Evolutionary conservation across 148 eudicot species (phyloP).

Genomic region (Vaccinium vitisidaea): DNA sequence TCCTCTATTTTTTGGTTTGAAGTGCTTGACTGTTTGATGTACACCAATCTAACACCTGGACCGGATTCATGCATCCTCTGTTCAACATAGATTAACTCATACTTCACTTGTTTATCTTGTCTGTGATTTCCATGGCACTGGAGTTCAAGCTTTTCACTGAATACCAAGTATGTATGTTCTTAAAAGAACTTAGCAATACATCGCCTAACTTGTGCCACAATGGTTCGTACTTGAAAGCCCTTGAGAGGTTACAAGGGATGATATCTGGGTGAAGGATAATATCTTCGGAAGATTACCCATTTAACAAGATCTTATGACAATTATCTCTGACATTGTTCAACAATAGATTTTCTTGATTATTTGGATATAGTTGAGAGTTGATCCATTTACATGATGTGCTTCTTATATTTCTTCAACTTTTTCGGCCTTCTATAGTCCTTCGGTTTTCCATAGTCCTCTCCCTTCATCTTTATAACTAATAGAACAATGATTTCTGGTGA

Average conservation of each 20-base stretch:
- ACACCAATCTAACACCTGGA: background rate
- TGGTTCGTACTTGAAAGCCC: background rate
- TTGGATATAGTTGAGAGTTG: background rate
- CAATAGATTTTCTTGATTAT: background rate
- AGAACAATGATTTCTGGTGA: background rate
- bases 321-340: background rate
- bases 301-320: background rate
- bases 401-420: background rate
- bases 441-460: background rate
- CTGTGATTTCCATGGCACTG: background rate
- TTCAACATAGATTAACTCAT: background rate
- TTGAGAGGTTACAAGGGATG: background rate
- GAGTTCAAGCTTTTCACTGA: background rate
- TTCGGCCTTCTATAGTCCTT: background rate
- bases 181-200: background rate
- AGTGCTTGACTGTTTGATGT: background rate
- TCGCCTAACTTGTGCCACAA: background rate
- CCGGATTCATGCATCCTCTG: background rate
- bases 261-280: background rate
- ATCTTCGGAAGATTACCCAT: background rate
- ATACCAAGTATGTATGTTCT: background rate
- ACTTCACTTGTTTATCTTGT: background rate
- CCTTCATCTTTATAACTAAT: background rate
- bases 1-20: background rate
- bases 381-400: background rate